These are phyloP conservation scores for Phaeosphaeria sp. DNA, from an alignment of 2,329 filamentous ascomycete genomes.

Conservation along the genomic window DNA sequence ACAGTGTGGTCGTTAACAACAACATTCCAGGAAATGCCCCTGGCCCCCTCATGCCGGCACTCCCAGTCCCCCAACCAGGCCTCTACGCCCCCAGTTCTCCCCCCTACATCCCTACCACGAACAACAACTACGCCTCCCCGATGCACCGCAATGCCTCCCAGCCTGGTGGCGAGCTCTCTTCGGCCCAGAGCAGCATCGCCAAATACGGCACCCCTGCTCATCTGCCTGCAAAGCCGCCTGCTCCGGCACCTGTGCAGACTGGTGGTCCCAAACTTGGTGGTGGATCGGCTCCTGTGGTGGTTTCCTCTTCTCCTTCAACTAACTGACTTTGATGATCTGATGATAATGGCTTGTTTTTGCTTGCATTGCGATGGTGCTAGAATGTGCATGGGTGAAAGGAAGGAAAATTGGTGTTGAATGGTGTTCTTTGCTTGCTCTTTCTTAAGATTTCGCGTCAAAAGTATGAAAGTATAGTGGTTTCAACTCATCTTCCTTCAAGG, in stretches of 20 bases:
- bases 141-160: conserved; percentile 38
- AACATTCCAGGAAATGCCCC: not conserved
- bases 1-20: not conserved
- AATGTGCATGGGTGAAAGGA: too few species aligned
- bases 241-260: conserved; percentile 34
- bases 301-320: not conserved
- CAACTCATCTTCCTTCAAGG: too few species aligned
- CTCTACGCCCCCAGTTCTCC: not conserved
- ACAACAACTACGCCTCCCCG: conserved; percentile 18
- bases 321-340: not conserved
- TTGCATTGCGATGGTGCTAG: too few species aligned
- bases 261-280: conserved; percentile 15
- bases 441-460: too few species aligned
- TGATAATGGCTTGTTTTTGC: not conserved
- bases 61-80: not conserved
- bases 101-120: not conserved
- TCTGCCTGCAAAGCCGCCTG: conserved; percentile 62
- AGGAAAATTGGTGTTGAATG: not conserved
- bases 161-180: conserved; percentile 16
- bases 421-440: not conserved
- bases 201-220: conserved; percentile 63
- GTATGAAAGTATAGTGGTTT: too few species aligned
- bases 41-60: too few species aligned
- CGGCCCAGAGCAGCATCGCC: conserved; percentile 56
- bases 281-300: not conserved